Evolutionary conservation across 192 early-diverging fungal species (phyloP).

Genomic region (Helicostylum pulchrum): DNA sequence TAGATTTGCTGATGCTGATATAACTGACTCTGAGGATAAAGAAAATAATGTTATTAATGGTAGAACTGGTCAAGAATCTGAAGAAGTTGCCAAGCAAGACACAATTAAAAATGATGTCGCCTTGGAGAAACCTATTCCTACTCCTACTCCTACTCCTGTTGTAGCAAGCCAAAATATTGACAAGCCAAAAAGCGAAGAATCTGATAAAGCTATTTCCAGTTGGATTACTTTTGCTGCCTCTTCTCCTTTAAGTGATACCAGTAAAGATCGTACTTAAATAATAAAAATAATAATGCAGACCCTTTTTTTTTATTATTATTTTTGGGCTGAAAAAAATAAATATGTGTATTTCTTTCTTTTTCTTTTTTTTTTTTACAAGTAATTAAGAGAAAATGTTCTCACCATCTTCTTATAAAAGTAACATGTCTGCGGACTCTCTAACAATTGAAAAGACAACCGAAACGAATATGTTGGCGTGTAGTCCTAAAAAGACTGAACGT

Average conservation of each 20-base stretch:
- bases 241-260: background rate
- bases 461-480: slow-evolving; percentile 57
- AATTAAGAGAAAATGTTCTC: background rate
- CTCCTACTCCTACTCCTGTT: no score
- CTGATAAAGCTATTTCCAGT: background rate
- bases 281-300: background rate
- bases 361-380: no score
- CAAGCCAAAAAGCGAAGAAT: no score
- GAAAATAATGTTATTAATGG: no score
- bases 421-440: background rate
- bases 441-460: slow-evolving; percentile 3
- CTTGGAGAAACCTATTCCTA: no score
- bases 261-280: background rate
- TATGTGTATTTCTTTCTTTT: background rate
- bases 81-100: no score
- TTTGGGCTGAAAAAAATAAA: background rate
- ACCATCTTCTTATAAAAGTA: no score
- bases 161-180: no score
- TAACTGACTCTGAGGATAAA: background rate
- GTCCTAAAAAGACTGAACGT: slow-evolving; percentile 58
- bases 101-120: no score
- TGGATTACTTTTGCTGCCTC: background rate
- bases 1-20: slow-evolving; percentile 12
- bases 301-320: background rate
- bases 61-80: no score